A percentile compares a stretch with the other conserved stretches of the same genome.
Evolutionary conservation across 805 yeast species (phyloP).

Genomic region (Torulaspora quercuum): DNA sequence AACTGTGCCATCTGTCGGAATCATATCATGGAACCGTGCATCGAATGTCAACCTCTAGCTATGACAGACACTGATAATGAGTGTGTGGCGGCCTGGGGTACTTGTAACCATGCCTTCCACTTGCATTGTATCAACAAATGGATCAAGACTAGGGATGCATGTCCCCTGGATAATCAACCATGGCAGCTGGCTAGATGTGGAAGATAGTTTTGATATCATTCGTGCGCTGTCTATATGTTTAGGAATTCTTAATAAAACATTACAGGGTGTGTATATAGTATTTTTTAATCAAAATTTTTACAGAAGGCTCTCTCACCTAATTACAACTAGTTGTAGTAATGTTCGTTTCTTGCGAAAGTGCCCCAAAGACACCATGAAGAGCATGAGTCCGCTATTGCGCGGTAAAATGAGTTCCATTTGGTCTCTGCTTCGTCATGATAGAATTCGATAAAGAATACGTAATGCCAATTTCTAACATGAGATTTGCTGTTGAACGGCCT

Average conservation of each 20-base stretch:
- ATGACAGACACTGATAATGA: slow-evolving; percentile 60
- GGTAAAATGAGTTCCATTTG: slow-evolving; percentile 37
- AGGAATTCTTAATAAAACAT: too few species aligned
- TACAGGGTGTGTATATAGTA: too few species aligned
- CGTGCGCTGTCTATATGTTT: too few species aligned
- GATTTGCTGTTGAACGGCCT: slow-evolving; percentile 53
- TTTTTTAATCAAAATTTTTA: too few species aligned
- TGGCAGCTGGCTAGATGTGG: slow-evolving; percentile 82
- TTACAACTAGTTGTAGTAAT: slow-evolving; percentile 35
- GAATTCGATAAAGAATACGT: slow-evolving; percentile 74
- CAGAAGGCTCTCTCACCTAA: too few species aligned
- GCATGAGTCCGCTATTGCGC: slow-evolving; percentile 44
- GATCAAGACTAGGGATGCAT: slow-evolving; percentile 91
- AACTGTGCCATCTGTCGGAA: slow-evolving; percentile 98
- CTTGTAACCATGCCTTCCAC: slow-evolving; percentile 97
- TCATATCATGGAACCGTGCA: slow-evolving; percentile 97
- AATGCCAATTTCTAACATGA: slow-evolving; percentile 56
- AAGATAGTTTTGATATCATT: too few species aligned
- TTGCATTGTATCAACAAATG: slow-evolving; percentile 94
- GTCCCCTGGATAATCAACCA: slow-evolving; percentile 92
- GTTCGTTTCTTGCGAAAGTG: slow-evolving; percentile 46
- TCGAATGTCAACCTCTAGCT: slow-evolving; percentile 87
- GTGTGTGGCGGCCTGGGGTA: slow-evolving; percentile 96
- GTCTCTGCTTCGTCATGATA: slow-evolving; percentile 33
- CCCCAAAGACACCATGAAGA: slow-evolving; percentile 58